These are phyloP conservation scores for Lachnellula hyalina DNA, from an alignment of 2,329 filamentous ascomycete genomes.

Conservation along the genomic window DNA sequence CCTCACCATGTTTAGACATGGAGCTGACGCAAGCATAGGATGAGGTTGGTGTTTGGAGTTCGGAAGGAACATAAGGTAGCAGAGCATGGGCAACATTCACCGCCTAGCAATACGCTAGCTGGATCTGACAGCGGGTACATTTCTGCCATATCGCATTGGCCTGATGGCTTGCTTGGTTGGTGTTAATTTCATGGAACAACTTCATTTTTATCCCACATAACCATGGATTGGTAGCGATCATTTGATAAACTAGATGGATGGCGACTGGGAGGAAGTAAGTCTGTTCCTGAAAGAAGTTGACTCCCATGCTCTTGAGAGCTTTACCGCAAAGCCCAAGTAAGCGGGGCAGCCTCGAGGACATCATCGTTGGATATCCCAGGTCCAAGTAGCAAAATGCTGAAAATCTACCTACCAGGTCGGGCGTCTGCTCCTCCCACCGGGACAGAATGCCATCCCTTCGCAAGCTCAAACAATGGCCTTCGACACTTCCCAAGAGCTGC, in stretches of 20 bases:
- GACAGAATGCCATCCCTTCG: constrained; percentile 63
- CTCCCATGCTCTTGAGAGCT: neutral
- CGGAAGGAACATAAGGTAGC: no score
- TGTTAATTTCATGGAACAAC: neutral
- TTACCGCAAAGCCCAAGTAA: neutral
- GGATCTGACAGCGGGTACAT: no score
- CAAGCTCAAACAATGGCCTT: constrained; percentile 79
- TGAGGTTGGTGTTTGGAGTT: no score
- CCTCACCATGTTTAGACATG: no score
- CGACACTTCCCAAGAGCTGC: constrained; percentile 79
- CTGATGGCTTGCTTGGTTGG: no score
- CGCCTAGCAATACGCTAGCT: no score
- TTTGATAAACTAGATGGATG: constrained; percentile 46
- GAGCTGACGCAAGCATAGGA: no score
- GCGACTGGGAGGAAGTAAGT: constrained; percentile 63
- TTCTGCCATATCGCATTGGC: no score
- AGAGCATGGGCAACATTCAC: no score
- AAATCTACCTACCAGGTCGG: constrained; percentile 55
- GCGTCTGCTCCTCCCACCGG: constrained; percentile 75
- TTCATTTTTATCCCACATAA: constrained; percentile 2
- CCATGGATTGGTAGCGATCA: constrained; percentile 21
- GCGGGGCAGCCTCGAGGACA: constrained; percentile 17
- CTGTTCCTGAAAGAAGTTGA: constrained; percentile 4
- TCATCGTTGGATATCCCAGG: constrained; percentile 4
- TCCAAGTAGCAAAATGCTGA: constrained; percentile 10